Evolutionary conservation across 2,329 filamentous ascomycete genomes (phyloP).

Genomic region (Mollisia scopiformis): DNA sequence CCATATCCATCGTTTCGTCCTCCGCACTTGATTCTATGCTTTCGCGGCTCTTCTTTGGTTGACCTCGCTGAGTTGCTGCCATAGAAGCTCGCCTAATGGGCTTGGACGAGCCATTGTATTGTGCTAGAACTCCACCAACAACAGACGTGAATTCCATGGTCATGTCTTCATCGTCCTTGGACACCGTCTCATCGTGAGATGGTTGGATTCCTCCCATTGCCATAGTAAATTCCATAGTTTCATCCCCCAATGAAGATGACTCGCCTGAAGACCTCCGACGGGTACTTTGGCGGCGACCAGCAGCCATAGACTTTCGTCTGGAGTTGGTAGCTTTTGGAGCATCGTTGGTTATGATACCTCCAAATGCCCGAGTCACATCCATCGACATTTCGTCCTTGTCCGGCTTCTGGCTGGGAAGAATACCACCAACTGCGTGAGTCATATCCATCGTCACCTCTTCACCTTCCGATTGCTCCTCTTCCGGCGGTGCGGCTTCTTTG

Average conservation of each 20-base stretch:
- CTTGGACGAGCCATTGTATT: constrained; percentile 38
- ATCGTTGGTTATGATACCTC: constrained; percentile 65
- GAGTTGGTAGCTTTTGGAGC: constrained; percentile 15
- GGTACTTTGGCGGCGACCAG: constrained; percentile 38
- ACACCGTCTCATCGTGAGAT: constrained; percentile 35
- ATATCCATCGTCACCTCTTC: constrained; percentile 58
- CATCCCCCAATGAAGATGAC: constrained; percentile 35
- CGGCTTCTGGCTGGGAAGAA: constrained; percentile 36
- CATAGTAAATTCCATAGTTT: constrained; percentile 58
- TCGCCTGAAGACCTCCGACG: constrained; percentile 40
- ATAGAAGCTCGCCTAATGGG: constrained; percentile 23
- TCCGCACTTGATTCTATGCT: constrained; percentile 27
- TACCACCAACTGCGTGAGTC: constrained; percentile 58
- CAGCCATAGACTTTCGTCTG: constrained; percentile 36
- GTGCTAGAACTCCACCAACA: constrained; percentile 56
- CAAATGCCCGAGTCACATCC: constrained; percentile 87
- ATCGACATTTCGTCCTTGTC: constrained; percentile 72
- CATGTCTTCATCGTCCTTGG: constrained; percentile 66
- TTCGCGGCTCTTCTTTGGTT: constrained; percentile 40
- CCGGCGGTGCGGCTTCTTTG: constrained; percentile 28
- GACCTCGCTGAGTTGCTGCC: constrained; percentile 12
- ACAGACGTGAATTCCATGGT: constrained; percentile 79
- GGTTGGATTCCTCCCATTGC: constrained; percentile 56
- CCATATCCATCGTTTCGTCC: constrained; percentile 51
- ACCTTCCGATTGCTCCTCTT: constrained; percentile 31